Conservation (phyloP, 192 early-diverging fungal species). For the Backusella luteola region DNA sequence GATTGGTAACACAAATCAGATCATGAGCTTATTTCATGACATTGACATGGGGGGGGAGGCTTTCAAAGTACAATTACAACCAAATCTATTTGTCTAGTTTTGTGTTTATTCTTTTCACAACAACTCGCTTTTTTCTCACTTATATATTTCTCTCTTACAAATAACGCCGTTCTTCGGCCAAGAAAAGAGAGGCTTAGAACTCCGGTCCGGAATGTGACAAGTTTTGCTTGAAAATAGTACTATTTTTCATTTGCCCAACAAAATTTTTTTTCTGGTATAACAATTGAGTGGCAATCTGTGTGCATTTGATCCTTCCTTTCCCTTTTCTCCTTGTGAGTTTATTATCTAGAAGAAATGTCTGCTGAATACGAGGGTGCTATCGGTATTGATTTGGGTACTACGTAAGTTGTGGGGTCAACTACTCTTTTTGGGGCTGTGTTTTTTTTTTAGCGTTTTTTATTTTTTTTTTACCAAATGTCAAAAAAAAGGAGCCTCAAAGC, state of each 20-base stretch:
- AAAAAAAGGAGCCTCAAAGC: too few relatives aligned
- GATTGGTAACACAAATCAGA: neutral
- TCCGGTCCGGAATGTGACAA: neutral
- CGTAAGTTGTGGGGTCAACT: conserved; percentile 12
- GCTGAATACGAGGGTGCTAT: conserved; percentile 40
- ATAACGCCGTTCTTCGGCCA: too few relatives aligned
- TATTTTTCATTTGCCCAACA: too few relatives aligned
- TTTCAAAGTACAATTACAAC: too few relatives aligned
- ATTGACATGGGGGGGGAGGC: too few relatives aligned
- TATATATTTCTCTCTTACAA: too few relatives aligned
- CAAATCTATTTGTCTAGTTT: too few relatives aligned
- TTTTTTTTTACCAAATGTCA: conserved; percentile 38
- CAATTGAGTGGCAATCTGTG: neutral
- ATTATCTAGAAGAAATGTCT: conserved; percentile 29
- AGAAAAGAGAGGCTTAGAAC: neutral
- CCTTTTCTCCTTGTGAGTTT: conserved; percentile 5
- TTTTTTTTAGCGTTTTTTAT: too few relatives aligned
- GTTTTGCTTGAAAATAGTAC: neutral
- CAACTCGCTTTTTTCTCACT: too few relatives aligned
- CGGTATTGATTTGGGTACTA: conserved; percentile 44
- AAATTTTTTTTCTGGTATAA: neutral
- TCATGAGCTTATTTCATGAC: neutral
- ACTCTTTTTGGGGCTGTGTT: too few relatives aligned
- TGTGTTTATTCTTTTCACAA: too few relatives aligned
- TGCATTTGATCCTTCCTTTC: conserved; percentile 19